Evolutionary conservation across 2,329 filamentous ascomycete genomes (phyloP), one percentile per base, ranked within the genome.

Genomic region (Zymoseptoria brevis): DNA sequence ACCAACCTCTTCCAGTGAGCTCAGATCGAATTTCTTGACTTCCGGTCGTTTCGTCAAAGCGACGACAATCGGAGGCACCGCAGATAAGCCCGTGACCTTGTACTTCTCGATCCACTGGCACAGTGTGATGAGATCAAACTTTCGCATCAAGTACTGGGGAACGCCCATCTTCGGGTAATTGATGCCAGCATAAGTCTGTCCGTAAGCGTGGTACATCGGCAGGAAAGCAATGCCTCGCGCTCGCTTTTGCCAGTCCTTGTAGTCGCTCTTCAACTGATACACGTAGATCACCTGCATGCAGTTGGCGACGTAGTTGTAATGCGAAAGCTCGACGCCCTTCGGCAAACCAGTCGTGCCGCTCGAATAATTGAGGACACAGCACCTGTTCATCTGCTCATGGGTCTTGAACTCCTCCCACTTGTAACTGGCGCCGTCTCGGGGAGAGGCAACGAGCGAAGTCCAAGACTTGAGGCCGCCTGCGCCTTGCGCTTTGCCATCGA

Each of bases 251-350:
- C 76, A 76, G 49, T 73, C 71, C 53, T 78, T 73, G 64, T 79
- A 80, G 1, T 84, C 77, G 0, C 79, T 76, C n/a, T 80, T 71
- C 22, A 80, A 71, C 9, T 74, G 65, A 2, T 70, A 66, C 21
- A 83, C 72, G 63, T 78, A 75, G n/a, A 80, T 76, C 16, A 84
- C 81, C 60, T 88, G 84, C 13, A 77, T 67, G 64, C 84, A 81
- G 69, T 93, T 93, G 62, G 88, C 81, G 50, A 91, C 82, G 68
- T 90, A 89, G 65, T 90, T 88, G 60, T 79, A 77, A 73, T 95
- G 90, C n/a, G 85, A 84, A 64, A 94, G 87, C 74, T 88, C 85
- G 13, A 94, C 90, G 9, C 90, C 90, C 72, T 95, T 95, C 8
- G 90, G 89, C 3, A 90, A 80, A 6, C 90, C 90, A 0, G 90